Evolutionary conservation across 768 basidiomycete species (phyloP).

Genomic region (Podaxis mareebaensis): DNA sequence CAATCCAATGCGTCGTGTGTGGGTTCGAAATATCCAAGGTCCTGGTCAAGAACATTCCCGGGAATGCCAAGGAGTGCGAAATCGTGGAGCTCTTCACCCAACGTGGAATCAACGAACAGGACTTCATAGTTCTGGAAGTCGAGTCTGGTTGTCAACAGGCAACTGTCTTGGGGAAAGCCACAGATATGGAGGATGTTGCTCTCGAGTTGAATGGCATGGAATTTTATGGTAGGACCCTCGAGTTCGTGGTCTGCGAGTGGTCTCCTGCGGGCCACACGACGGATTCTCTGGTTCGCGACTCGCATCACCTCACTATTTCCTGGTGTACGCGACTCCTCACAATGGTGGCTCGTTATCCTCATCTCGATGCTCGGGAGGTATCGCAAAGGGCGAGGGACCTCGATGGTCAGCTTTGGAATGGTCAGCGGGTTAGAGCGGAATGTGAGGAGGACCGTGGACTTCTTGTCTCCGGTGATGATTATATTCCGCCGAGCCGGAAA

Average conservation of each 20-base stretch:
- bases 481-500: background rate
- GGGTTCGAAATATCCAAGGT: slow-evolving; percentile 19
- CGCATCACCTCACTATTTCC: slow-evolving; percentile 45
- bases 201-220: slow-evolving; percentile 47
- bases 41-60: slow-evolving; percentile 19
- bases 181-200: slow-evolving; percentile 41
- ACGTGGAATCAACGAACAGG: slow-evolving; percentile 11
- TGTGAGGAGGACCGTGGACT: slow-evolving; percentile 37
- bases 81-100: slow-evolving; percentile 18
- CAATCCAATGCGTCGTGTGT: slow-evolving; percentile 16
- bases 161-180: slow-evolving; percentile 40
- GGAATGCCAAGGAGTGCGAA: slow-evolving; percentile 14
- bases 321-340: slow-evolving; percentile 50
- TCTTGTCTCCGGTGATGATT: slow-evolving; percentile 10
- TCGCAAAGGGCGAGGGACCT: slow-evolving; percentile 35
- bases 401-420: slow-evolving; percentile 35
- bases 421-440: slow-evolving; percentile 49
- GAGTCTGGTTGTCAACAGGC: slow-evolving; percentile 36
- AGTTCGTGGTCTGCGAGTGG: slow-evolving; percentile 43
- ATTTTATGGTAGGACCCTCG: slow-evolving; percentile 42
- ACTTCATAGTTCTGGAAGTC: slow-evolving; percentile 20
- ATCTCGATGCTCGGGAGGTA: slow-evolving; percentile 28
- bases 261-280: slow-evolving; percentile 39
- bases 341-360: slow-evolving; percentile 43
- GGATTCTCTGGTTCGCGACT: slow-evolving; percentile 33